Evolutionary conservation across 1,284 basidiomycete genomes (phyloP), one percentile per base, ranked within the genome.

Genomic region (Takashimella tepidaria): DNA sequence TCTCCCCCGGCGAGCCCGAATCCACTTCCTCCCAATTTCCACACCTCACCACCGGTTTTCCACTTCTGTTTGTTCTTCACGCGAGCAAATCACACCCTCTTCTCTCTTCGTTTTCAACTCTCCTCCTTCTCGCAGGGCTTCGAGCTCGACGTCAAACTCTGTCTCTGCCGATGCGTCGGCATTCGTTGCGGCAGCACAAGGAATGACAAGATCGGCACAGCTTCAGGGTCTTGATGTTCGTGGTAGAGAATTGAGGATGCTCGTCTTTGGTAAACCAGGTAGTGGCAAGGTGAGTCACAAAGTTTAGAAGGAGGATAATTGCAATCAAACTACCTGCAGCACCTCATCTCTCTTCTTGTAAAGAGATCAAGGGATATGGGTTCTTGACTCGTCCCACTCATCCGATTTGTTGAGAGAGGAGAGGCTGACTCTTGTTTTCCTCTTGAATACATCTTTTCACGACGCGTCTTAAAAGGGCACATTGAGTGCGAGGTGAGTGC

Each of bases 191-290:
- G 43, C 58, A 11, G 42, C 42, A 19, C n/a, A n/a, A n/a, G n/a
- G n/a, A n/a, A n/a, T n/a, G n/a, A 19, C 22, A 19, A 23, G 42
- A 11, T 6, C 42, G 11, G 61, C 58, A 47, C 57, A 61, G 41
- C 60, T 61, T 50, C 59, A 63, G 31, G 63, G 61, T 22, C 53
- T 55, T 4, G 57, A 57, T 46, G 64, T 11, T n/a, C 10, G 42
- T 8, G 42, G 16, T 10, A 43, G 42, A 16, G 42, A 22, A 22
- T 43, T 77, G 49, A 59, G 74, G 45, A 71, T 76, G 66, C 54
- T 76, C 54, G 62, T 76, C 45, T 76, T 77, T 59, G 76, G 75
- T 22, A 76, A 76, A 59, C 76, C 76, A 8, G 76, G 72, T 1
- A 64, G 65, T 47, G 71, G 71, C 19, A 73, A 73, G 67, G 70